These are phyloP conservation scores for Antrodiella citrinella DNA, from an alignment of 768 basidiomycete genomes.

Conservation along the genomic window DNA sequence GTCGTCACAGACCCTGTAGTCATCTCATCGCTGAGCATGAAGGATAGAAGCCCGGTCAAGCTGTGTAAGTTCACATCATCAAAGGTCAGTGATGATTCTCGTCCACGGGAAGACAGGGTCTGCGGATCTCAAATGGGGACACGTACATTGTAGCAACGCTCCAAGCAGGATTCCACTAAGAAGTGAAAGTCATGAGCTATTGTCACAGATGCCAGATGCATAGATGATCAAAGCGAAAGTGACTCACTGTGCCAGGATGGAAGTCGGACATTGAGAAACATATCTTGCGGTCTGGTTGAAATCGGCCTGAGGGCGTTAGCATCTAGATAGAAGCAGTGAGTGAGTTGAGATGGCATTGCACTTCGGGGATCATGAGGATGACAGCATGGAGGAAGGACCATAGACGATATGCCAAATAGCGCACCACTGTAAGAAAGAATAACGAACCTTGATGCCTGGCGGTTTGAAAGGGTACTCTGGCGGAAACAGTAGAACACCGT, in stretches of 20 bases:
- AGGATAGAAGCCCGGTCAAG: constrained; percentile 86
- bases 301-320: constrained; percentile 86
- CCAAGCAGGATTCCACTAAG: constrained; percentile 93
- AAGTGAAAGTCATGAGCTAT: background rate
- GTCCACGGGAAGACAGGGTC: constrained; percentile 4
- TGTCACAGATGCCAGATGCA: background rate
- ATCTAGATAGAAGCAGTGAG: constrained; percentile 41
- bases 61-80: constrained; percentile 30
- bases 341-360: constrained; percentile 4
- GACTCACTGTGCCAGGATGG: constrained; percentile 77
- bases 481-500: constrained; percentile 87
- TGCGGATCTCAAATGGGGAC: background rate
- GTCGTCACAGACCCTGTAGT: constrained; percentile 90
- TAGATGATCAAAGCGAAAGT: background rate
- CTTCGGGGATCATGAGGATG: constrained; percentile 6
- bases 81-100: constrained; percentile 6
- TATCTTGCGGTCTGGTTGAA: constrained; percentile 90
- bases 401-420: too few relatives aligned
- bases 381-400: background rate
- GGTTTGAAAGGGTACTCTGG: constrained; percentile 96
- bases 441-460: constrained; percentile 84
- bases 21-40: constrained; percentile 95
- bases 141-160: constrained; percentile 89
- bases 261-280: constrained; percentile 98
- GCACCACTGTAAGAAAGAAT: background rate